Evolutionary conservation across 1,284 basidiomycete genomes (phyloP).

Genomic region (Heimioporus punctisporus): DNA sequence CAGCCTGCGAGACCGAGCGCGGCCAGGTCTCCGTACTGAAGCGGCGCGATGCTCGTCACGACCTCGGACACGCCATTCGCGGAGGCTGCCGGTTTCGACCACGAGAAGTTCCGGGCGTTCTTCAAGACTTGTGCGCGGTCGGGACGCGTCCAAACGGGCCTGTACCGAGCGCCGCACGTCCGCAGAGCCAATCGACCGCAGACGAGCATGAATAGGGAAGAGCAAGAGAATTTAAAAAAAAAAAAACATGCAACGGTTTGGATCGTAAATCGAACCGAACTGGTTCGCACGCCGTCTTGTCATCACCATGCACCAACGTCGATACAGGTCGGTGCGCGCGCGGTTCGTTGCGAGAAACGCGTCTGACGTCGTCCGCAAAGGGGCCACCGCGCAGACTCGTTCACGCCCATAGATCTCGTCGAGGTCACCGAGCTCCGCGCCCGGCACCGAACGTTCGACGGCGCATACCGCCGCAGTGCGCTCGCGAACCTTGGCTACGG

Average conservation of each 20-base stretch:
- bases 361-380: constrained; percentile 32
- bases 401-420: constrained; percentile 55
- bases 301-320: constrained; percentile 12
- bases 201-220: constrained; percentile 17
- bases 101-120: constrained; percentile 35
- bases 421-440: constrained; percentile 79
- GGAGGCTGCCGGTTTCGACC: constrained; percentile 25
- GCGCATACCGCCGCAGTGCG: constrained; percentile 79
- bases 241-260: too few relatives aligned
- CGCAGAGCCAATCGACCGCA: constrained; percentile 29
- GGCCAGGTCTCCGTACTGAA: constrained; percentile 81
- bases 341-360: background rate
- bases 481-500: constrained; percentile 77
- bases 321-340: constrained; percentile 26
- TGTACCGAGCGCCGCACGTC: too few relatives aligned
- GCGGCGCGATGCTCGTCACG: constrained; percentile 39
- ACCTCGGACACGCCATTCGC: constrained; percentile 20
- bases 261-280: constrained; percentile 13
- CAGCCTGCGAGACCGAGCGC: constrained; percentile 71
- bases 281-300: constrained; percentile 17
- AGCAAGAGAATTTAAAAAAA: too few relatives aligned
- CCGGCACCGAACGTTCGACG: constrained; percentile 79
- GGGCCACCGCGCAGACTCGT: constrained; percentile 62
- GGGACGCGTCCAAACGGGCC: too few relatives aligned
- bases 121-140: too few relatives aligned